Evolutionary conservation across 208 protist genomes (phyloP).

Genomic region (Angomonas deanei): DNA sequence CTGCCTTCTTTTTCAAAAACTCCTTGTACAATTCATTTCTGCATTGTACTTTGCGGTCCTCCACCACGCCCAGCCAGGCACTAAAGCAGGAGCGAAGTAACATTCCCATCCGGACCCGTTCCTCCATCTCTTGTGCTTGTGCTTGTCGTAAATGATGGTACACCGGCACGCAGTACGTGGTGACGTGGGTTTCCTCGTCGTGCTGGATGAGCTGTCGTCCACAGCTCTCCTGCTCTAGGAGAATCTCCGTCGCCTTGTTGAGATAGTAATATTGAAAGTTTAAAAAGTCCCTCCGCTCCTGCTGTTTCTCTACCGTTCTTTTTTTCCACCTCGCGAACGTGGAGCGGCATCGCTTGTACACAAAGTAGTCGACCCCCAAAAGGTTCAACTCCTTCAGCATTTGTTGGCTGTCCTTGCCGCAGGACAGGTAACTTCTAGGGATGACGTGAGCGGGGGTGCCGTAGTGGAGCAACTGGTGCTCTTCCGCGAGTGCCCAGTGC

Average conservation of each 20-base stretch:
- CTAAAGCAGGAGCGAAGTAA: slow-evolving; percentile 1
- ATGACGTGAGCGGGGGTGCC: background rate
- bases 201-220: background rate
- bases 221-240: background rate
- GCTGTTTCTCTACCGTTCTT: background rate
- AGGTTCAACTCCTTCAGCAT: background rate
- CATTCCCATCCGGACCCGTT: background rate
- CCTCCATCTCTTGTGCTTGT: background rate
- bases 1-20: background rate
- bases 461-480: background rate
- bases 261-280: background rate
- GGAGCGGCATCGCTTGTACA: background rate
- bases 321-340: background rate
- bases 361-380: background rate
- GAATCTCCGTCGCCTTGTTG: background rate
- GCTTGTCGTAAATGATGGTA: background rate
- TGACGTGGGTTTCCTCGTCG: background rate
- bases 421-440: background rate
- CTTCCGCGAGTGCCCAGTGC: background rate
- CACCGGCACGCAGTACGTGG: background rate
- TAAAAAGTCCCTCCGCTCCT: background rate
- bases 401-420: background rate
- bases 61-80: slow-evolving; percentile 3
- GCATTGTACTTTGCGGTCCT: background rate
- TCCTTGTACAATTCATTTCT: background rate